Evolutionary conservation across 2,329 filamentous ascomycete genomes (phyloP).

Genomic region (Paecilomyces formosus): DNA sequence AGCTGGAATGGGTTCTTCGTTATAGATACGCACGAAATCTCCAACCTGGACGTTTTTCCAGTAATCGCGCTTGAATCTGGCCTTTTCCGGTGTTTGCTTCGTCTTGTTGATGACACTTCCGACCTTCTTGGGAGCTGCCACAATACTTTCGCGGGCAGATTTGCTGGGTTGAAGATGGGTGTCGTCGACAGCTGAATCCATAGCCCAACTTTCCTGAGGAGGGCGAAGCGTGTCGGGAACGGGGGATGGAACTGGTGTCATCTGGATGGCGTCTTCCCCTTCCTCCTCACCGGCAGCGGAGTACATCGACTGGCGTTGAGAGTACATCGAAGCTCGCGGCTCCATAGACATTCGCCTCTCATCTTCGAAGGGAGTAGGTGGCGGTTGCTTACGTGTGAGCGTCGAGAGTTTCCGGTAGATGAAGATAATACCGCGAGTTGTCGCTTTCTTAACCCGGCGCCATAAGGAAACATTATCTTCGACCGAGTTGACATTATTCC

Average conservation of each 20-base stretch:
- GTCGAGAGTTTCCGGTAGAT: slow-evolving; percentile 46
- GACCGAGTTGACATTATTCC: slow-evolving; percentile 86
- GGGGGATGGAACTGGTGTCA: slow-evolving; percentile 90
- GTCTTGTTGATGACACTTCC: slow-evolving; percentile 69
- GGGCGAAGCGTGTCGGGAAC: slow-evolving; percentile 47
- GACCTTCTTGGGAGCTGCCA: slow-evolving; percentile 39
- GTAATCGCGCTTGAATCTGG: slow-evolving; percentile 81
- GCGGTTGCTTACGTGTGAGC: slow-evolving; percentile 40
- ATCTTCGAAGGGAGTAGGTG: slow-evolving; percentile 27
- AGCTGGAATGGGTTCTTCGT: slow-evolving; percentile 89
- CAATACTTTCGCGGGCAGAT: slow-evolving; percentile 18
- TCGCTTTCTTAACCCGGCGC: slow-evolving; percentile 87
- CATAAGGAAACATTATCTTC: slow-evolving; percentile 79
- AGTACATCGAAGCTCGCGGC: slow-evolving; percentile 49
- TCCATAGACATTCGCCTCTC: slow-evolving; percentile 57
- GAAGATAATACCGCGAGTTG: slow-evolving; percentile 54
- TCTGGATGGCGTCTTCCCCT: slow-evolving; percentile 67
- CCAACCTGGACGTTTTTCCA: slow-evolving; percentile 97
- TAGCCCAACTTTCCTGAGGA: slow-evolving; percentile 32
- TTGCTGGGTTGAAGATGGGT: slow-evolving; percentile 22
- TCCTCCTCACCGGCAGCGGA: slow-evolving; percentile 41
- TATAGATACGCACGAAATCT: slow-evolving; percentile 94
- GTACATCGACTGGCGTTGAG: slow-evolving; percentile 43
- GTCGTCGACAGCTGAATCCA: slow-evolving; percentile 18
- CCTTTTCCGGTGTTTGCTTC: slow-evolving; percentile 57